Base-by-base conservation (phyloP, 2,329 filamentous ascomycete genomes). In the Simplicillium sp. region DNA sequence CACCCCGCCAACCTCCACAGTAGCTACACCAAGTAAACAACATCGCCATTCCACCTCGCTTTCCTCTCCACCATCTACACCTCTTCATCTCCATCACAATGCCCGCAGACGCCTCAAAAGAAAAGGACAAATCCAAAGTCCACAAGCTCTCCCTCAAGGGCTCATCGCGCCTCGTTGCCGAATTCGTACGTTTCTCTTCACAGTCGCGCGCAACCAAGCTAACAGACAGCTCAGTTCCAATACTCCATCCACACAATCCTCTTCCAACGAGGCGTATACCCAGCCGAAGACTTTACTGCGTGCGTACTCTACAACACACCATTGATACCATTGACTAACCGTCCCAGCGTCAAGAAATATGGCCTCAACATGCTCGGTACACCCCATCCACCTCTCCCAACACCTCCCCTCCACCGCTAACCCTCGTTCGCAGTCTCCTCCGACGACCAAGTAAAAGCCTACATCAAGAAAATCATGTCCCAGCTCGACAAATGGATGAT, bases 381-480 rank as follows among this genome's bases (percentile, higher is more conserved):
- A 67, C 15, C 32, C 16, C 28, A 33, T 20, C 35, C 36, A 33
- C 18, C 31, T 6, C 9, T 8, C 36, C 14, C 33, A 12, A 8
- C 25, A 15, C 14, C 33, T 14, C 15, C 14, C 13, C n/a, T n/a
- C n/a, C n/a, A n/a, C n/a, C n/a, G 11, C 29, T 25, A 15, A 12
- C 20, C 11, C 17, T 13, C 5, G 1, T 25, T 13, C 8, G 44
- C 58, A 81, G 89, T 97, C 39, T 94, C 90, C 28, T 80, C 88
- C 48, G 92, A 98, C 61, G 92, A 97, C 68, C 90, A 98, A 67
- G 92, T 98, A 59, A 94, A 95, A 65, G 87, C 89, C 28, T 98
- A 98, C 67, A 94, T 98, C 71, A 96, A 95, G 65, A 95, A 94
- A 67, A 97, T 98, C 68, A 98, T 96, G 89, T 82, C 82, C 20